Conservation (phyloP, 495 filamentous ascomycete genomes). For the Penicillium macrosclerotiorum region DNA sequence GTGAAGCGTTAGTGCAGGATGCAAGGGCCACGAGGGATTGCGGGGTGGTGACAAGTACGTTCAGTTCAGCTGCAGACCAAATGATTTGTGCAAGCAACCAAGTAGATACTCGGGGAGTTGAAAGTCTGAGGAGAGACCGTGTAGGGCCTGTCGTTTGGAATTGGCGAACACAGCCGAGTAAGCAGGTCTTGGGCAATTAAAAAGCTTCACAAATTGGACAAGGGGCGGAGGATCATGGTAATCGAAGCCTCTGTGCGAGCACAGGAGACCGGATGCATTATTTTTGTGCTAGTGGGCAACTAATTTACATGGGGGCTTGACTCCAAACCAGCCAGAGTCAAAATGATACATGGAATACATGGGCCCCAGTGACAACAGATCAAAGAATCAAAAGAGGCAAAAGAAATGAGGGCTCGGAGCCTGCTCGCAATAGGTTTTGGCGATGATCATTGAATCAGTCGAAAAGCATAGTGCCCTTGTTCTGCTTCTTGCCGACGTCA, state of each 20-base stretch:
- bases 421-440: neutral
- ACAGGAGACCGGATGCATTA: neutral
- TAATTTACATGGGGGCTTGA: conserved; percentile 1
- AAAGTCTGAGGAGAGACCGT: too few relatives aligned
- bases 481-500: conserved; percentile 44
- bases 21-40: conserved; percentile 13
- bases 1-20: conserved; percentile 13
- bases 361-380: too few relatives aligned
- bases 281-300: neutral
- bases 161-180: too few relatives aligned
- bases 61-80: too few relatives aligned
- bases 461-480: conserved; percentile 42
- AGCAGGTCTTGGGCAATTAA: neutral
- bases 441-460: neutral
- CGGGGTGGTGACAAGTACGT: too few relatives aligned
- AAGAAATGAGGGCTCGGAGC: too few relatives aligned
- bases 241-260: too few relatives aligned
- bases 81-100: too few relatives aligned
- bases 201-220: too few relatives aligned
- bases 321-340: conserved; percentile 1
- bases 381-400: neutral
- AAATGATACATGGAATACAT: too few relatives aligned
- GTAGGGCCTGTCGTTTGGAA: too few relatives aligned
- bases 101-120: too few relatives aligned
- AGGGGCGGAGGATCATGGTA: neutral